Conservation (phyloP, 441 rosid genomes). For the Daphne laureola region DNA sequence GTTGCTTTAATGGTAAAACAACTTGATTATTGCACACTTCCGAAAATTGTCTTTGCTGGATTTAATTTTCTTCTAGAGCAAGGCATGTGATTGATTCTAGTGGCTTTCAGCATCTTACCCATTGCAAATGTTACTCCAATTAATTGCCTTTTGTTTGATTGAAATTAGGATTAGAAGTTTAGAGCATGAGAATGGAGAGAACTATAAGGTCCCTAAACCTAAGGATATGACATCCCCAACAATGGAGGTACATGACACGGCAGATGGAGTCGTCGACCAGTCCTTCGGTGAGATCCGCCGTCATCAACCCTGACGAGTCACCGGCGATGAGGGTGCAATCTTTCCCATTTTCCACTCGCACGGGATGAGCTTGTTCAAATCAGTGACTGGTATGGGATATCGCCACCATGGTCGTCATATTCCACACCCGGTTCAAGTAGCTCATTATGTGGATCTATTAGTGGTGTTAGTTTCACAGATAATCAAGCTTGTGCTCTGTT, state of each 20-base stretch:
- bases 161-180: constrained; percentile 34
- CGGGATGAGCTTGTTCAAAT: constrained; percentile 45
- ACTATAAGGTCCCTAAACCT: constrained; percentile 19
- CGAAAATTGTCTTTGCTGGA: too few relatives aligned
- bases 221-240: too few relatives aligned
- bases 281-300: constrained; percentile 22
- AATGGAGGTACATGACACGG: too few relatives aligned
- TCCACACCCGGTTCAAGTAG: constrained; percentile 49
- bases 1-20: too few relatives aligned
- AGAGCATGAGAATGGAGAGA: constrained; percentile 24
- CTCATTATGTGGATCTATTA: constrained; percentile 31
- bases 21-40: too few relatives aligned
- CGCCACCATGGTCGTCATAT: constrained; percentile 59
- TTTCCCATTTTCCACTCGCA: constrained; percentile 38
- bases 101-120: too few relatives aligned
- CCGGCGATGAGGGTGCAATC: constrained; percentile 21
- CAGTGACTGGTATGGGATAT: constrained; percentile 51
- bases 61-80: too few relatives aligned
- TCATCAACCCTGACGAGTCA: constrained; percentile 32
- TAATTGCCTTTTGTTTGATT: constrained; percentile 5
- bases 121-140: background rate
- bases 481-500: too few relatives aligned
- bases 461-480: background rate
- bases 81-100: too few relatives aligned
- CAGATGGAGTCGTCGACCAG: too few relatives aligned